A percentile compares a stretch with the other conserved stretches of the same genome.
These are phyloP conservation scores for Boletellus ananas DNA, from an alignment of 768 basidiomycete species.

Conservation along the genomic window DNA sequence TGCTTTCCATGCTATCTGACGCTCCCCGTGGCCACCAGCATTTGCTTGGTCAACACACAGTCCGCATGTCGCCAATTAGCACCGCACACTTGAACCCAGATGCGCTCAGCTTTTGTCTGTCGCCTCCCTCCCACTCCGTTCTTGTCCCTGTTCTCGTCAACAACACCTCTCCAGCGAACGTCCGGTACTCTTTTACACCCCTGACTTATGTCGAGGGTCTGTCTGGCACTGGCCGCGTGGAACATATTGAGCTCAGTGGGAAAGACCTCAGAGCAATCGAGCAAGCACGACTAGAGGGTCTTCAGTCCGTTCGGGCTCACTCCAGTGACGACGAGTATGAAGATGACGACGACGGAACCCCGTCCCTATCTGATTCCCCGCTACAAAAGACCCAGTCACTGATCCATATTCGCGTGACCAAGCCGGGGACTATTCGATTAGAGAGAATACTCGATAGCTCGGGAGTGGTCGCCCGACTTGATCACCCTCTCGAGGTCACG, in stretches of 20 bases:
- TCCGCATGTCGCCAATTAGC: conserved; percentile 90
- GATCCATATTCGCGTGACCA: conserved; percentile 64
- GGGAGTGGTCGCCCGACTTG: conserved; percentile 70
- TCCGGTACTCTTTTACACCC: conserved; percentile 72
- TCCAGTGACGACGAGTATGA: conserved; percentile 66
- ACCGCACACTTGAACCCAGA: conserved; percentile 88
- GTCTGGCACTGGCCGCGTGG: conserved; percentile 42
- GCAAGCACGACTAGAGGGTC: conserved; percentile 48
- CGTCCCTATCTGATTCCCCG: conserved; percentile 34
- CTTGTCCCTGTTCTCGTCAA: conserved; percentile 85
- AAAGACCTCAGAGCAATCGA: conserved; percentile 71
- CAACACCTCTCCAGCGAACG: conserved; percentile 71
- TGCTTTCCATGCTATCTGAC: conserved; percentile 41
- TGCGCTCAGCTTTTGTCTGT: conserved; percentile 68
- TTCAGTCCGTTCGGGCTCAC: conserved; percentile 43
- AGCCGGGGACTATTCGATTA: conserved; percentile 72
- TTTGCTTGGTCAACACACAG: conserved; percentile 82
- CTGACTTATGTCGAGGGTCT: conserved; percentile 47
- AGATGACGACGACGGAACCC: conserved; percentile 43
- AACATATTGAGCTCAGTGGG: conserved; percentile 51
- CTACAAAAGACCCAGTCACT: conserved; percentile 76
- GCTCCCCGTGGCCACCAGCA: conserved; percentile 47
- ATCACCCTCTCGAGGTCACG: conserved; percentile 56
- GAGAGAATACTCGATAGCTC: conserved; percentile 70
- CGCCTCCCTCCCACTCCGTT: conserved; percentile 48